phyloP scores from a whole-genome alignment of 495 filamentous ascomycete genomes.

The Talaromyces thailandensis region DNA sequence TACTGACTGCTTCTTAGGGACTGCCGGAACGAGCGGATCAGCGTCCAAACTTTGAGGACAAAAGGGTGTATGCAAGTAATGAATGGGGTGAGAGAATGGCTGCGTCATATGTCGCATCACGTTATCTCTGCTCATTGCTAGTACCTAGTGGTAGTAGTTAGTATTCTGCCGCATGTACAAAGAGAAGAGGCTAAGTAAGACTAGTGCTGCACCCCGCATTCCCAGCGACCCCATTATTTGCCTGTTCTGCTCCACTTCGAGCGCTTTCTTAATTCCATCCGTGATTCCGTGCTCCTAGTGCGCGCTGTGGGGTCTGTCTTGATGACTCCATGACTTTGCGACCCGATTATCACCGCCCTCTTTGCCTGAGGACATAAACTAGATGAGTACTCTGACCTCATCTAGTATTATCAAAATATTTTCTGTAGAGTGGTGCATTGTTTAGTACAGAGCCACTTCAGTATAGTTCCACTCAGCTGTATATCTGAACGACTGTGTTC shows the following conservation, averaged over 20 bases:
- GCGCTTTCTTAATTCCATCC: background rate
- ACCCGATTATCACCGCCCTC: too few relatives aligned
- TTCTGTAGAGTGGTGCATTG: too few relatives aligned
- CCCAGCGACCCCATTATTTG: constrained; percentile 1
- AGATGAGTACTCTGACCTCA: too few relatives aligned
- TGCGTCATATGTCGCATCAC: constrained; percentile 5
- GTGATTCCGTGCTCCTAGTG: background rate
- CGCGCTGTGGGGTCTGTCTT: background rate
- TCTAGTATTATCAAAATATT: too few relatives aligned
- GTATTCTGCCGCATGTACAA: too few relatives aligned
- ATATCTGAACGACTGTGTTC: background rate
- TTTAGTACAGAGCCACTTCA: too few relatives aligned
- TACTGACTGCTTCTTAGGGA: background rate
- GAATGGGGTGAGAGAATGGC: constrained; percentile 1
- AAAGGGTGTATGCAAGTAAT: background rate
- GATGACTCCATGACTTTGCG: background rate
- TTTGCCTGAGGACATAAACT: too few relatives aligned
- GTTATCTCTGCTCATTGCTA: constrained; percentile 2
- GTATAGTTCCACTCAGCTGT: background rate
- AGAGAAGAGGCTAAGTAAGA: background rate
- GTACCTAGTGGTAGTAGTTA: too few relatives aligned
- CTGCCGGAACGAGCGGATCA: constrained; percentile 4
- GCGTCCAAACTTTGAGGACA: background rate
- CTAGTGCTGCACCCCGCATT: constrained; percentile 14
- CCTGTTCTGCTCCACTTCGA: background rate